Percentiles rank a stretch among this genome's conserved stretches.
Evolutionary conservation across 768 basidiomycete species (phyloP).

Genomic region (Solioccasus polychromus): DNA sequence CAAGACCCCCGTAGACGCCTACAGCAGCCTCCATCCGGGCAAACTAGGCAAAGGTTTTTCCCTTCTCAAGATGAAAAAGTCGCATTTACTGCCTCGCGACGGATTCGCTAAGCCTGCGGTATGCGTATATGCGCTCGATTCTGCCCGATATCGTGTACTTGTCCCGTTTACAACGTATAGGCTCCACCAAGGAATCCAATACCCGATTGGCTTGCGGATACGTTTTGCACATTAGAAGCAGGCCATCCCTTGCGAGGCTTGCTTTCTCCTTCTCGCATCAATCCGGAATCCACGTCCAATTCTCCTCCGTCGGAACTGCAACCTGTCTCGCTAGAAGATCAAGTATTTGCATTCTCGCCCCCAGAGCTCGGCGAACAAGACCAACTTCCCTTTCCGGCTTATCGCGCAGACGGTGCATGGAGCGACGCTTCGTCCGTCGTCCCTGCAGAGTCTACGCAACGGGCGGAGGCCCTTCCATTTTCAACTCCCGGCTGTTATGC

Average conservation of each 20-base stretch:
- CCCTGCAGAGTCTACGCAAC: neutral
- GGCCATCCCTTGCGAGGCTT: conserved; percentile 35
- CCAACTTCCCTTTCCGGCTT: neutral
- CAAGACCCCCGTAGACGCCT: conserved; percentile 41
- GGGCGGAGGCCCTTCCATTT: conserved; percentile 13
- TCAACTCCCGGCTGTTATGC: conserved; percentile 25
- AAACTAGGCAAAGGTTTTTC: conserved; percentile 41
- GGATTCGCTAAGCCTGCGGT: conserved; percentile 16
- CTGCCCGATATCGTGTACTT: conserved; percentile 10
- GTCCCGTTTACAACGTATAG: conserved; percentile 12
- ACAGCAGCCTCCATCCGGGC: conserved; percentile 31
- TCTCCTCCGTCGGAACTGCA: conserved; percentile 2
- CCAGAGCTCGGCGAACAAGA: conserved; percentile 16
- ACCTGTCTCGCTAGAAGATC: conserved; percentile 12
- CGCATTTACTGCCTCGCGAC: neutral
- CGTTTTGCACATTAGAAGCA: conserved; percentile 44
- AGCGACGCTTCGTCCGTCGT: neutral
- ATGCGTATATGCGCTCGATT: conserved; percentile 30
- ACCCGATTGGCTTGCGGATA: conserved; percentile 55
- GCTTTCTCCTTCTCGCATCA: conserved; percentile 20
- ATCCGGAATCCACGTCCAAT: conserved; percentile 1
- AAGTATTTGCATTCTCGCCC: conserved; percentile 30
- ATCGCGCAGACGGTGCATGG: neutral
- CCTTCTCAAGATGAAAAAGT: conserved; percentile 40
- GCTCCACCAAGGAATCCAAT: conserved; percentile 32